Evolutionary conservation across 805 yeast genomes (phyloP).

Genomic region (Candida nemodendra): DNA sequence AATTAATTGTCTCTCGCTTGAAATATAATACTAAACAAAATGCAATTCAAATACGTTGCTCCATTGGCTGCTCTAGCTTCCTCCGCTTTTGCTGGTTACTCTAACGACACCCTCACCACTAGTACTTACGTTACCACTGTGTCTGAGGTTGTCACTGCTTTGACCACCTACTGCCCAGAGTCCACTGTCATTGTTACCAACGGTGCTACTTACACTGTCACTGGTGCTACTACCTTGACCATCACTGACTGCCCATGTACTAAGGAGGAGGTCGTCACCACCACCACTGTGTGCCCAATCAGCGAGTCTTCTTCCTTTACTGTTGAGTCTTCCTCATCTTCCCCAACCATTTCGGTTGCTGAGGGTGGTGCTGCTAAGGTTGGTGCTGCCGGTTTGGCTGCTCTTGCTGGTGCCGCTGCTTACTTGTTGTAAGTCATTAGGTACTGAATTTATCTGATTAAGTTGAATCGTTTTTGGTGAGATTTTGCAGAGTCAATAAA

Average conservation of each 20-base stretch:
- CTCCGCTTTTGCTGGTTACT: constrained; percentile 46
- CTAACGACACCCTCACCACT: constrained; percentile 47
- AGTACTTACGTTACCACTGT: constrained; percentile 44
- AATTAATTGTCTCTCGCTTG: constrained; percentile 33
- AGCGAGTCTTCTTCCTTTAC: constrained; percentile 17
- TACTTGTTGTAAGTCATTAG: constrained; percentile 36
- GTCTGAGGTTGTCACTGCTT: constrained; percentile 60
- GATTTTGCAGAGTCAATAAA: neutral
- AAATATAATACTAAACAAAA: constrained; percentile 22
- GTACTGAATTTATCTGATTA: constrained; percentile 3
- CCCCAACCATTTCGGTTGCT: constrained; percentile 25
- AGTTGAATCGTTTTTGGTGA: neutral
- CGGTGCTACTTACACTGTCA: constrained; percentile 69
- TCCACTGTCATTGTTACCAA: constrained; percentile 66
- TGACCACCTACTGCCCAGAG: constrained; percentile 81
- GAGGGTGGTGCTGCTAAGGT: constrained; percentile 36
- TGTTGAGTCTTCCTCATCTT: constrained; percentile 17
- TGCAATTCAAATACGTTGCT: constrained; percentile 36
- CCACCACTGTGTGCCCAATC: constrained; percentile 23
- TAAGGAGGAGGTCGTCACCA: constrained; percentile 31
- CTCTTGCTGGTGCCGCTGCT: constrained; percentile 39
- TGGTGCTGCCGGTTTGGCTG: constrained; percentile 40
- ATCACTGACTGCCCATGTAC: constrained; percentile 89
- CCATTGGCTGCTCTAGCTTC: constrained; percentile 37
- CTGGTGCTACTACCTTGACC: constrained; percentile 78